These are phyloP conservation scores for Pythium utonaiense DNA, from an alignment of 352 stramenopile species.

Conservation along the genomic window DNA sequence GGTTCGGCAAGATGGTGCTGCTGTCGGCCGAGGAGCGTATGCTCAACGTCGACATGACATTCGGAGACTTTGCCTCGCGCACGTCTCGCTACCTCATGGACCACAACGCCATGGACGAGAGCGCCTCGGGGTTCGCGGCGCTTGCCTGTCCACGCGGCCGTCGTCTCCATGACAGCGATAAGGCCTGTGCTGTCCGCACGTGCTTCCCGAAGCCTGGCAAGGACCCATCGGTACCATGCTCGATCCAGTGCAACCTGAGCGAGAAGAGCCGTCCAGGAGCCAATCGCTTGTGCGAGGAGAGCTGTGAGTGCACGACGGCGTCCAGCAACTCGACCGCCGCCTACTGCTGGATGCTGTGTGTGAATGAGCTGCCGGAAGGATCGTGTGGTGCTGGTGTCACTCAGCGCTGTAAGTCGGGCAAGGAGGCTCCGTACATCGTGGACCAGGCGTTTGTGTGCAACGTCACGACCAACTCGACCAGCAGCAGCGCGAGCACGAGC, in stretches of 20 bases:
- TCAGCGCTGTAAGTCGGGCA: slow-evolving; percentile 24
- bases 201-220: slow-evolving; percentile 26
- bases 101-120: slow-evolving; percentile 6
- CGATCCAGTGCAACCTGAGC: slow-evolving; percentile 37
- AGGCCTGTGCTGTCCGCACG: slow-evolving; percentile 25
- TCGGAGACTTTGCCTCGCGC: slow-evolving; percentile 23
- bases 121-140: slow-evolving; percentile 21
- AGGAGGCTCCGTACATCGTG: slow-evolving; percentile 26
- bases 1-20: slow-evolving; percentile 45
- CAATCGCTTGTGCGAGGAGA: slow-evolving; percentile 25
- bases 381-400: slow-evolving; percentile 5
- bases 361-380: slow-evolving; percentile 20
- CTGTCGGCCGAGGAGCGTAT: slow-evolving; percentile 24
- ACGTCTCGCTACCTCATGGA: slow-evolving; percentile 19
- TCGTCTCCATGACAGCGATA: slow-evolving; percentile 20
- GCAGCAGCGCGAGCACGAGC: not conserved
- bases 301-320: slow-evolving; percentile 32
- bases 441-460: slow-evolving; percentile 23
- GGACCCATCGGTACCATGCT: slow-evolving; percentile 26
- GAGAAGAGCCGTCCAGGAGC: slow-evolving; percentile 19
- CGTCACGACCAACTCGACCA: slow-evolving; percentile 6
- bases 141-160: slow-evolving; percentile 26
- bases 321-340: slow-evolving; percentile 23
- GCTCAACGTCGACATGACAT: slow-evolving; percentile 27
- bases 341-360: slow-evolving; percentile 42